Base-by-base conservation (phyloP, 2,329 filamentous ascomycete species). In the Simplicillium aogashimaense region DNA sequence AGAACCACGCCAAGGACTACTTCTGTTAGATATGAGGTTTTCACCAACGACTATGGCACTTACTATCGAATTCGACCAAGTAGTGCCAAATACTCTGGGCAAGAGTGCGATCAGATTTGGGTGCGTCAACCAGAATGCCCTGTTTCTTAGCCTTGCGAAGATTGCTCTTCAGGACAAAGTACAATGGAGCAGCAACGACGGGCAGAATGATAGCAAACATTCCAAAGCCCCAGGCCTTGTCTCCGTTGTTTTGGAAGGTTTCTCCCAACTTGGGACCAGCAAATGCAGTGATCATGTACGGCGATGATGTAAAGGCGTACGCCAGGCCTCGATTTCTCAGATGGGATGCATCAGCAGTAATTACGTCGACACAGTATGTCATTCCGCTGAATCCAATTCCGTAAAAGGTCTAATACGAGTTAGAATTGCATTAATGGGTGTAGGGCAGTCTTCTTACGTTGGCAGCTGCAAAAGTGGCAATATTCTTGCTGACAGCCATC, bases 261-360 rank as follows among this genome's bases (percentile, higher is more conserved):
- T 59, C 53, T 0, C 60, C 54, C 9, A 56, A 50, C 44, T 55
- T 58, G 11, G 59, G 51, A 1, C 63, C 64, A 8, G 59, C 58
- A 47, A 64, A 67, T 0, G 63, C 59, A 0, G 64, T 70, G 34
- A 64, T 78, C 55, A 70, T 60, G 46, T 63, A 67, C 1, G 66
- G 63, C 2, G 61, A 58, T 12, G 58, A 60, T 18, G 63, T 63
- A 29, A 67, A 58, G 15, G 56, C 60, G 31, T 57, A 65, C 7
- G 57, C 58, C 9, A 66, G 38, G 5, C 56, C 61, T 50, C 62
- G 55, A 34, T 63, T 65, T 37, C 47, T 50, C 5, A 65, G 49
- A 32, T 45, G 51, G 7, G 57, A 78, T 2, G 76, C 78, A 51
- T 85, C 81, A 29, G 80, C 76, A 38, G 79, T 75, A 50, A 84